A percentile compares a stretch with the other conserved stretches of the same genome.
These are phyloP conservation scores for Penicillium maclennaniae DNA, from an alignment of 495 filamentous ascomycete species.

Conservation along the genomic window DNA sequence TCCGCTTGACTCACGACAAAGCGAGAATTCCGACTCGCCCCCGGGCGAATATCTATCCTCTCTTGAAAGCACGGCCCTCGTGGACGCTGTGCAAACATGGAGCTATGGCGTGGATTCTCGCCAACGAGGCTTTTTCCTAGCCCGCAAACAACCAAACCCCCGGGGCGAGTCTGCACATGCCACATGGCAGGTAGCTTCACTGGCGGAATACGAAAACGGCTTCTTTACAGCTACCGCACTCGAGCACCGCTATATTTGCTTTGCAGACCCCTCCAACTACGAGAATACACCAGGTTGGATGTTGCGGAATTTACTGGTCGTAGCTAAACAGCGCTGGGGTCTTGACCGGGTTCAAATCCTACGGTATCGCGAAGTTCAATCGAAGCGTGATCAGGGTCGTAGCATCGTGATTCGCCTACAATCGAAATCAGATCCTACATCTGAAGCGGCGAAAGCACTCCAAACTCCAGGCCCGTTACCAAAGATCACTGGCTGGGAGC, in stretches of 20 bases:
- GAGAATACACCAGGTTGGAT: slow-evolving; percentile 84
- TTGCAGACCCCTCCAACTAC: slow-evolving; percentile 91
- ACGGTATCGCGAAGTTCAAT: slow-evolving; percentile 82
- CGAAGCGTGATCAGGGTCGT: slow-evolving; percentile 68
- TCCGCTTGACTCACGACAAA: background rate
- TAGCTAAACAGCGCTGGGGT: slow-evolving; percentile 78
- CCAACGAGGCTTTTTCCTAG: slow-evolving; percentile 92
- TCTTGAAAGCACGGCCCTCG: slow-evolving; percentile 67
- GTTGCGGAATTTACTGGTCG: slow-evolving; percentile 80
- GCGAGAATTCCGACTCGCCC: slow-evolving; percentile 18
- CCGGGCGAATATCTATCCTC: slow-evolving; percentile 47
- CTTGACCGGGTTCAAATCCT: slow-evolving; percentile 75
- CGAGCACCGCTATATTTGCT: slow-evolving; percentile 74
- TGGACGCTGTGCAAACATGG: slow-evolving; percentile 82
- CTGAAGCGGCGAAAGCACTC: slow-evolving; percentile 18
- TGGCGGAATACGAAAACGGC: slow-evolving; percentile 75
- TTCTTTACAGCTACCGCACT: slow-evolving; percentile 72
- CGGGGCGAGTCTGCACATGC: slow-evolving; percentile 1
- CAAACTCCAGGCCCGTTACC: slow-evolving; percentile 55
- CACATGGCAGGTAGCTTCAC: slow-evolving; percentile 67
- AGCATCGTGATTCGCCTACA: slow-evolving; percentile 72
- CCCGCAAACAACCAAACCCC: slow-evolving; percentile 56
- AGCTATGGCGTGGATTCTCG: slow-evolving; percentile 69
- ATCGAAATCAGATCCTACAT: slow-evolving; percentile 37
- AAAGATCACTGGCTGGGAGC: slow-evolving; percentile 93